These are phyloP conservation scores for Protea cynaroides DNA, from an alignment of 164 flowering plant genomes.

Conservation along the genomic window DNA sequence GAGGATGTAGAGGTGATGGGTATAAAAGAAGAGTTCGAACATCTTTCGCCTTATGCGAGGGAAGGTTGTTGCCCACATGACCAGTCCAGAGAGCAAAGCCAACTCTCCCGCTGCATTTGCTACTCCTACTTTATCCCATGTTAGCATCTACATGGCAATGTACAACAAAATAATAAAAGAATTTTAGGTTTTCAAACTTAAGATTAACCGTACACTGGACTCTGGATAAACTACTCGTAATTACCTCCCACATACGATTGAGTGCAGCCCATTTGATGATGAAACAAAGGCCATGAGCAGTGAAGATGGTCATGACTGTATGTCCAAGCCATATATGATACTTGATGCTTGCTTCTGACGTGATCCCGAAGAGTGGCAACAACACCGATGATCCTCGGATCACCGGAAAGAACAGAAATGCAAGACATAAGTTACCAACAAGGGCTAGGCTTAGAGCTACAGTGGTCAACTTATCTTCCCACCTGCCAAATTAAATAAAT, in stretches of 20 bases:
- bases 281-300: constrained; percentile 52
- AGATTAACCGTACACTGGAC: too few species aligned
- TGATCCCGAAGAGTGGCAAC: constrained; percentile 56
- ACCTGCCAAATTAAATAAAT: constrained; percentile 36
- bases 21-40: constrained; percentile 84
- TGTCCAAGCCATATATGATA: constrained; percentile 82
- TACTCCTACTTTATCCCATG: constrained; percentile 22
- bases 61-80: constrained; percentile 60
- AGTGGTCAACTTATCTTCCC: constrained; percentile 43
- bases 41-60: constrained; percentile 47
- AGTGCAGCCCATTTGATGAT: constrained; percentile 41
- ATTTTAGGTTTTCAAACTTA: too few species aligned
- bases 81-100: constrained; percentile 42
- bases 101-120: constrained; percentile 77
- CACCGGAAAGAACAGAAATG: constrained; percentile 76
- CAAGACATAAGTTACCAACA: constrained; percentile 58
- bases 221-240: too few species aligned
- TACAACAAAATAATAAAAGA: too few species aligned
- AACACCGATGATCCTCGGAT: constrained; percentile 65
- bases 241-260: constrained; percentile 34
- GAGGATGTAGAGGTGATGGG: constrained; percentile 65
- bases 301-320: constrained; percentile 46
- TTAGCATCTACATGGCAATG: constrained; percentile 54
- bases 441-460: constrained; percentile 42
- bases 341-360: constrained; percentile 60